A percentile compares a stretch with the other conserved stretches of the same genome.
Conservation (phyloP, 495 filamentous ascomycete species). For the Peziza echinospora region DNA sequence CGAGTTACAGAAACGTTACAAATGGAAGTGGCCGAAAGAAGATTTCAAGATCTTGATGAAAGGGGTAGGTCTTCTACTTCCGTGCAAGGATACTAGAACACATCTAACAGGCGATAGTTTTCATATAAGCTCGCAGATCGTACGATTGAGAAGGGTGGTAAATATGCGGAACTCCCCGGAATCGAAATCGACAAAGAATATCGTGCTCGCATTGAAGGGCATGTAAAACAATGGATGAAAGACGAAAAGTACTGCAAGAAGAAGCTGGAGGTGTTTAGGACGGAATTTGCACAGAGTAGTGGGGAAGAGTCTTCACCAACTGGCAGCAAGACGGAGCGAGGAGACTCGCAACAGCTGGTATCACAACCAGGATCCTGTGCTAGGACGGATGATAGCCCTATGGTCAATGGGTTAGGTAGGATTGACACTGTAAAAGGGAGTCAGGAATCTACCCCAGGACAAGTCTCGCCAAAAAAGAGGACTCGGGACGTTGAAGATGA, state of each 20-base stretch:
- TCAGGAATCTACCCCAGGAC: conserved; percentile 5
- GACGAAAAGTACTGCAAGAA: background rate
- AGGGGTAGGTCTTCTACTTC: too few species aligned
- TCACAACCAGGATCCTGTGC: conserved; percentile 2
- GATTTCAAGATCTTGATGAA: background rate
- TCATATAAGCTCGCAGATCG: background rate
- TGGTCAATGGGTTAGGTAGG: conserved; percentile 3
- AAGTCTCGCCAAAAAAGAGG: conserved; percentile 10
- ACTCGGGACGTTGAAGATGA: conserved; percentile 7
- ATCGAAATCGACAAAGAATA: background rate
- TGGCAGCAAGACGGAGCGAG: conserved; percentile 5
- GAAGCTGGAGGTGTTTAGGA: background rate
- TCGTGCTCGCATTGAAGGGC: background rate
- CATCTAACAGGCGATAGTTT: background rate
- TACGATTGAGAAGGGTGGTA: background rate
- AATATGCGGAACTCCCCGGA: background rate
- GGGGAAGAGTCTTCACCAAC: conserved; percentile 14
- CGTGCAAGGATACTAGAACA: too few species aligned
- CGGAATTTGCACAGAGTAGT: conserved; percentile 4
- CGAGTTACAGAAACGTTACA: conserved; percentile 6
- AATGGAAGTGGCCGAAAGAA: conserved; percentile 1
- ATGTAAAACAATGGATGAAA: background rate
- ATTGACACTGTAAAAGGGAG: conserved; percentile 7
- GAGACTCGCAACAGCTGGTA: conserved; percentile 1
- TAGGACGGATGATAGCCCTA: background rate